These are phyloP conservation scores for Mycena latifolia DNA, from an alignment of 768 basidiomycete species.

Conservation along the genomic window DNA sequence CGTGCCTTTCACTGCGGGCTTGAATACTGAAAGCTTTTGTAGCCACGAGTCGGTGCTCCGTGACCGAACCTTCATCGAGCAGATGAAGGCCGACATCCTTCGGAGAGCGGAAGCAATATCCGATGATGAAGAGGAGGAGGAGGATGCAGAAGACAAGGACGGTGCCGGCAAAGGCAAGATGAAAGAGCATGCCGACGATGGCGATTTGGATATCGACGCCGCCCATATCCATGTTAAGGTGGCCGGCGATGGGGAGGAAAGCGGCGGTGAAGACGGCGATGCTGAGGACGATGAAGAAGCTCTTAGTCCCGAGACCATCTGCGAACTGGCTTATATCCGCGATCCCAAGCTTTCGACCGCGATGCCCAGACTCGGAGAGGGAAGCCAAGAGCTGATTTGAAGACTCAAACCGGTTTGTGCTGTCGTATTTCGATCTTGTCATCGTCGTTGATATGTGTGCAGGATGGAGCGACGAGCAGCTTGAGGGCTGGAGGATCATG, in stretches of 20 bases:
- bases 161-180: constrained; percentile 44
- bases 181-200: constrained; percentile 55
- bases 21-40: constrained; percentile 18
- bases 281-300: constrained; percentile 43
- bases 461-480: constrained; percentile 88
- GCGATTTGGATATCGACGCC: constrained; percentile 61
- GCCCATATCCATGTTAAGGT: constrained; percentile 57
- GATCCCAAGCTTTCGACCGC: constrained; percentile 84
- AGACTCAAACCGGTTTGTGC: constrained; percentile 71
- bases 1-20: neutral
- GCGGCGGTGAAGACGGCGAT: constrained; percentile 52
- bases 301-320: constrained; percentile 66
- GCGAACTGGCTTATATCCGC: constrained; percentile 83
- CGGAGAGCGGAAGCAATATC: constrained; percentile 77
- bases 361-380: constrained; percentile 80
- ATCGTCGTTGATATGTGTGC: constrained; percentile 8
- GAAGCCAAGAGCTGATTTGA: constrained; percentile 75
- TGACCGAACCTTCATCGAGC: constrained; percentile 72
- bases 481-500: constrained; percentile 95
- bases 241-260: constrained; percentile 70
- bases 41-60: constrained; percentile 56
- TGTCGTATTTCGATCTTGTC: neutral
- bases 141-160: constrained; percentile 48
- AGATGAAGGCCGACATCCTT: constrained; percentile 88
- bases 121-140: constrained; percentile 75